phyloP scores from a whole-genome alignment of 164 flowering plant genomes.

The Chimonanthus salicifolius region DNA sequence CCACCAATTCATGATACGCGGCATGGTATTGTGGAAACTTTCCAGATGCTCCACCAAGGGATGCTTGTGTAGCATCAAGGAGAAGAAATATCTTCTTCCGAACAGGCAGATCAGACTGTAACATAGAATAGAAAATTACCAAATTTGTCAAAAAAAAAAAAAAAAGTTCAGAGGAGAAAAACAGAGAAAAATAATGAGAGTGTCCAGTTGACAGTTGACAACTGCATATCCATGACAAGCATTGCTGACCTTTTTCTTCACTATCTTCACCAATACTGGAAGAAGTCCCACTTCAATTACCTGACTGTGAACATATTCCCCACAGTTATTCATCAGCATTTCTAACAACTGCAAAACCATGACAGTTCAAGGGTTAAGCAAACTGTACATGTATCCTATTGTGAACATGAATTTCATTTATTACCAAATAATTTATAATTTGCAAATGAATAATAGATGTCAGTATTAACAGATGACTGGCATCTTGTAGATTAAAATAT shows the following conservation, averaged over 20 bases:
- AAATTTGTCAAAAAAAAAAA: neutral
- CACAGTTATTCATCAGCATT: constrained; percentile 94
- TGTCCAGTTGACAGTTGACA: neutral
- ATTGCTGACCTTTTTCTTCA: constrained; percentile 82
- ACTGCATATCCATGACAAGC: neutral
- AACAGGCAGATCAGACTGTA: constrained; percentile 74
- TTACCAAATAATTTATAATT: neutral
- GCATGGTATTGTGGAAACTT: constrained; percentile 86
- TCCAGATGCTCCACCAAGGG: constrained; percentile 91
- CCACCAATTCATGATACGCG: constrained; percentile 92
- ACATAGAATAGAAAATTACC: constrained; percentile 2
- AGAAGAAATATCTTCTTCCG: constrained; percentile 89
- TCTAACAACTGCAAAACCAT: constrained; percentile 67
- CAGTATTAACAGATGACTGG: neutral
- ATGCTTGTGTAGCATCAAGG: constrained; percentile 91
- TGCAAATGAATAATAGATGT: neutral
- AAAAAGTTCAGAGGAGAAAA: neutral
- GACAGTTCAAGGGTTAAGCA: neutral
- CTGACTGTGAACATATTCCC: constrained; percentile 68
- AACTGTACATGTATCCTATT: neutral
- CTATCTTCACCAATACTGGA: constrained; percentile 86
- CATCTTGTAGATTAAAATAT: too few relatives aligned
- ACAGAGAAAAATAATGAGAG: neutral
- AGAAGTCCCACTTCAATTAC: constrained; percentile 75
- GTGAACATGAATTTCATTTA: neutral